These are phyloP conservation scores for Blastocystis sp. DNA, from an alignment of 352 stramenopile genomes.

Conservation along the genomic window DNA sequence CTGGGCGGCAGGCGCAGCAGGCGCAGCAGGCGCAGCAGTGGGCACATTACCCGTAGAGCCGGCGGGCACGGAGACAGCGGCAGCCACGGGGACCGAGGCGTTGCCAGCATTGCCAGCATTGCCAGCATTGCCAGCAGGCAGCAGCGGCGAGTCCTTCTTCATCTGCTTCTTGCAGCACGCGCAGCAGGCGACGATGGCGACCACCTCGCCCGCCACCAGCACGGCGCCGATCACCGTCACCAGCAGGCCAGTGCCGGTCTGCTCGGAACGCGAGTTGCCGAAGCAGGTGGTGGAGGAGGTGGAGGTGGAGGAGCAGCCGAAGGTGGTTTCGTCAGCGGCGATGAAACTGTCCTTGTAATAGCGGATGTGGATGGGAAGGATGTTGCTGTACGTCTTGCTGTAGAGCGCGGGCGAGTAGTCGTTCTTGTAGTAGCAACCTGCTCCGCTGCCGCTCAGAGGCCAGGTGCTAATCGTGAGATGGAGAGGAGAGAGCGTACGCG, in stretches of 20 bases:
- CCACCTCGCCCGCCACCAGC: not conserved
- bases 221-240: not conserved
- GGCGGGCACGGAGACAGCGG: too few relatives aligned
- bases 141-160: not conserved
- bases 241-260: slow-evolving; percentile 8
- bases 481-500: not conserved
- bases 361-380: not conserved
- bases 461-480: not conserved
- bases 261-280: slow-evolving; percentile 39
- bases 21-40: not conserved
- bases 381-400: not conserved
- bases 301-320: slow-evolving; percentile 11
- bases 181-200: not conserved
- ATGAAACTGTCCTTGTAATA: slow-evolving; percentile 59
- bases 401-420: slow-evolving; percentile 13
- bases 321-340: slow-evolving; percentile 33
- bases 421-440: slow-evolving; percentile 54
- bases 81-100: too few relatives aligned
- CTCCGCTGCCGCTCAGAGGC: not conserved
- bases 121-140: too few relatives aligned
- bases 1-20: too few relatives aligned
- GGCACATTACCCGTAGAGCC: not conserved
- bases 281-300: slow-evolving; percentile 40
- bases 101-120: too few relatives aligned
- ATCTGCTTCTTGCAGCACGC: not conserved